Evolutionary conservation across 2,329 filamentous ascomycete species (phyloP).

Genomic region (Alternaria brassicae): DNA sequence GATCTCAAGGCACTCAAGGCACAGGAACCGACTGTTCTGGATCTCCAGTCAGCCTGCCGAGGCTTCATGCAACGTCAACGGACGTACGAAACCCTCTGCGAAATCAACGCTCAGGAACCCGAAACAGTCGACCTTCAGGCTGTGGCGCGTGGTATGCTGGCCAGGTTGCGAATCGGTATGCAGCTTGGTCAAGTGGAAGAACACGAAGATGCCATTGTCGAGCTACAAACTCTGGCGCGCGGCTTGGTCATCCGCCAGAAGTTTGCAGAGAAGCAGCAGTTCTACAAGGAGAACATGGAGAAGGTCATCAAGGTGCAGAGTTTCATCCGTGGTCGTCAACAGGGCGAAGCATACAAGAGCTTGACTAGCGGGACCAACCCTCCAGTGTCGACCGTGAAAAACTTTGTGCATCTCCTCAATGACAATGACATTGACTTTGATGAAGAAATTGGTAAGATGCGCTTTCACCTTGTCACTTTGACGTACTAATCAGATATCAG

Average conservation of each 20-base stretch:
- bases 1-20: slow-evolving; percentile 63
- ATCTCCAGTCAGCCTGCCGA: slow-evolving; percentile 71
- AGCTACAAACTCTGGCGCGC: slow-evolving; percentile 76
- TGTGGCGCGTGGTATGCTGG: slow-evolving; percentile 77
- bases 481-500: slow-evolving; percentile 50
- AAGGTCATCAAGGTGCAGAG: slow-evolving; percentile 99
- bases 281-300: slow-evolving; percentile 96
- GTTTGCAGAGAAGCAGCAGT: slow-evolving; percentile 85
- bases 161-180: slow-evolving; percentile 75
- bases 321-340: slow-evolving; percentile 91
- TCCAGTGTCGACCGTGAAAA: slow-evolving; percentile 94
- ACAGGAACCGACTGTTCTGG: slow-evolving; percentile 63
- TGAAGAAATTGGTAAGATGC: slow-evolving; percentile 75
- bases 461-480: too few species aligned
- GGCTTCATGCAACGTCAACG: slow-evolving; percentile 70
- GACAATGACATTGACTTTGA: slow-evolving; percentile 99
- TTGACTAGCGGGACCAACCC: slow-evolving; percentile 96
- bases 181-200: slow-evolving; percentile 80
- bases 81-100: slow-evolving; percentile 69
- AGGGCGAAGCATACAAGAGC: slow-evolving; percentile 97
- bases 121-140: slow-evolving; percentile 76
- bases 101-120: slow-evolving; percentile 72
- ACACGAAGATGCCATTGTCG: slow-evolving; percentile 77
- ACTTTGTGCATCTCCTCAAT: slow-evolving; percentile 96
- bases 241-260: slow-evolving; percentile 75